phyloP scores from a whole-genome alignment of 116 monocot species.

The Papilionanthe hybrid region DNA sequence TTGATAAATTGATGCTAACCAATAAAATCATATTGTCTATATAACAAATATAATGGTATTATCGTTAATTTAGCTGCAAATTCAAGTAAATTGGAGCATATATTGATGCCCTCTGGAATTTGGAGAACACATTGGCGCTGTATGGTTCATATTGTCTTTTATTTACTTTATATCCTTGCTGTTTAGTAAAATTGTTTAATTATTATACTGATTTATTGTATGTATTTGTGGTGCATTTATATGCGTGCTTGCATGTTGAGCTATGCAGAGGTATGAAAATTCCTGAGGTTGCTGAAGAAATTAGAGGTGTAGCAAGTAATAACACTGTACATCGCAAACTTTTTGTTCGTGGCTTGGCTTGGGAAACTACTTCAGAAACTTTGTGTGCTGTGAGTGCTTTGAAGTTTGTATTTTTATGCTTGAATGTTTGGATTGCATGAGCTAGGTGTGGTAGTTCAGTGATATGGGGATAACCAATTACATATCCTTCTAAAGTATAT shows the following conservation, averaged over 20 bases:
- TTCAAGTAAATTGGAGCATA: background rate
- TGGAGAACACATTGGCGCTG: background rate
- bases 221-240: slow-evolving; percentile 16
- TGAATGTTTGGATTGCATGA: slow-evolving; percentile 36
- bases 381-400: slow-evolving; percentile 66
- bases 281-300: slow-evolving; percentile 51
- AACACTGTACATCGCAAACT: slow-evolving; percentile 62
- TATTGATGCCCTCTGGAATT: background rate
- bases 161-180: background rate
- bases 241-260: slow-evolving; percentile 41
- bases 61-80: background rate
- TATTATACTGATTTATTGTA: slow-evolving; percentile 4
- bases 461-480: background rate
- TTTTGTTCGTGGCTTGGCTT: slow-evolving; percentile 59
- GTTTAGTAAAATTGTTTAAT: background rate
- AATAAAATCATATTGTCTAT: background rate
- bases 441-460: background rate
- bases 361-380: slow-evolving; percentile 65
- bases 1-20: background rate
- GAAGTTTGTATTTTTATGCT: slow-evolving; percentile 28
- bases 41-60: background rate
- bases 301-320: slow-evolving; percentile 48
- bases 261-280: slow-evolving; percentile 41
- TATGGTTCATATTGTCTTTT: background rate
- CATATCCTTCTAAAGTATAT: background rate